Evolutionary conservation across 202 grass and related monocot species (phyloP).

Genomic region (Alloteropsis angusta): DNA sequence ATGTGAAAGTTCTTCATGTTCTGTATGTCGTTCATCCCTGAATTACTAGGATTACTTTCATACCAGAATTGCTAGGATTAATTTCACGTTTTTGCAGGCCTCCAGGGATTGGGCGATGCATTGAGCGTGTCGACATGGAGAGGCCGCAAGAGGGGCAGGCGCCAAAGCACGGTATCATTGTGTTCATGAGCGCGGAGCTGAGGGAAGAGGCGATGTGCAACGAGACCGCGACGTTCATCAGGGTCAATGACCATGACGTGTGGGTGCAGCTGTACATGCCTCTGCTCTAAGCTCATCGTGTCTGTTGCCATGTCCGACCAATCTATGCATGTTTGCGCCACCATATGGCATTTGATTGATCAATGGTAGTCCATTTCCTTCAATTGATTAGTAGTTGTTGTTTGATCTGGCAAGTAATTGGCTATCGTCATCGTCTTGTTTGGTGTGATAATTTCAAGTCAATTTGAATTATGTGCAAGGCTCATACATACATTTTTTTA

Average conservation of each 20-base stretch:
- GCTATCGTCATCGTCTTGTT: background rate
- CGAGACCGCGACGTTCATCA: background rate
- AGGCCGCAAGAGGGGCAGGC: background rate
- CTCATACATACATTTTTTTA: background rate
- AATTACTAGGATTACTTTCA: background rate
- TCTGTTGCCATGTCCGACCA: background rate
- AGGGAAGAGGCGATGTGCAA: background rate
- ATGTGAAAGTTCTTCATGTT: too few relatives aligned
- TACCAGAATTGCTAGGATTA: background rate
- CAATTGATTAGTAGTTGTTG: background rate
- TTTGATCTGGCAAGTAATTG: background rate
- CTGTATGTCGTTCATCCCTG: too few relatives aligned
- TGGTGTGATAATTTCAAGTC: background rate
- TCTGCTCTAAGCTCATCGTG: background rate
- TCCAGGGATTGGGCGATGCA: background rate
- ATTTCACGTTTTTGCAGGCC: background rate
- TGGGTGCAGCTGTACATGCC: slow-evolving; percentile 16
- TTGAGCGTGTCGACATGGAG: slow-evolving; percentile 21
- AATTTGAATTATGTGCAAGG: background rate
- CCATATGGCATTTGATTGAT: background rate
- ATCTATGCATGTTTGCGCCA: background rate
- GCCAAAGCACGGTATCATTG: slow-evolving; percentile 31
- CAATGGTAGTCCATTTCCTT: background rate
- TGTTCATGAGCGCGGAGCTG: slow-evolving; percentile 6
- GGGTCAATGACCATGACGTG: background rate